phyloP scores from a whole-genome alignment of 148 eudicot genomes.

The Cornus florida region DNA sequence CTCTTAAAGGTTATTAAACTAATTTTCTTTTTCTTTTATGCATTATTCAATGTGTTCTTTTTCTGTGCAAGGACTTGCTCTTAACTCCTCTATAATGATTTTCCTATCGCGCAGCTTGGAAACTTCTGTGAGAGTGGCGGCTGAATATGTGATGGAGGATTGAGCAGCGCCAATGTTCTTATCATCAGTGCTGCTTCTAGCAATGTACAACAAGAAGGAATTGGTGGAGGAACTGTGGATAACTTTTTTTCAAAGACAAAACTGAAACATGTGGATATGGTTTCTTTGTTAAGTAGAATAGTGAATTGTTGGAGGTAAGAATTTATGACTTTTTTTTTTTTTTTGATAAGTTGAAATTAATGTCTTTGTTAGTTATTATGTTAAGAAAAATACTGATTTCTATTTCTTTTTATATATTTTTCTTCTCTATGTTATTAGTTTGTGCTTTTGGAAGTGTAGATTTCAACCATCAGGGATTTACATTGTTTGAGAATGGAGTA shows the following conservation, averaged over 20 bases:
- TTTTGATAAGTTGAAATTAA: background rate
- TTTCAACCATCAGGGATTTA: too few relatives aligned
- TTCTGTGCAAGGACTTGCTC: background rate
- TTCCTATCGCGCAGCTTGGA: constrained; percentile 48
- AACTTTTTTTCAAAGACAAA: background rate
- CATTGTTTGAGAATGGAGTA: too few relatives aligned
- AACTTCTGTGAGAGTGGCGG: constrained; percentile 38
- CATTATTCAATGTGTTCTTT: too few relatives aligned
- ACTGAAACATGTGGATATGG: constrained; percentile 43
- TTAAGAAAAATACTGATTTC: background rate
- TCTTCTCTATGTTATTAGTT: background rate
- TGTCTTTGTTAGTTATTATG: constrained; percentile 2
- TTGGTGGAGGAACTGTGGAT: constrained; percentile 19
- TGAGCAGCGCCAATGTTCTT: constrained; percentile 5
- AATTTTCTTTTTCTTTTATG: background rate
- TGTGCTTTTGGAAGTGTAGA: background rate
- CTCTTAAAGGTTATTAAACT: background rate
- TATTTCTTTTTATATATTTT: background rate
- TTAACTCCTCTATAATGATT: background rate
- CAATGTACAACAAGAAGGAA: background rate
- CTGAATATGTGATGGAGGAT: background rate
- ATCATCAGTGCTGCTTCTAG: constrained; percentile 11
- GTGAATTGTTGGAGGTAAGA: constrained; percentile 4
- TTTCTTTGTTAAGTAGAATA: constrained; percentile 16
- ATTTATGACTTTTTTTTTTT: background rate